A percentile compares a stretch with the other conserved stretches of the same genome.
These are phyloP conservation scores for Aspergillus ellipticus DNA, from an alignment of 495 filamentous ascomycete genomes.

Conservation along the genomic window DNA sequence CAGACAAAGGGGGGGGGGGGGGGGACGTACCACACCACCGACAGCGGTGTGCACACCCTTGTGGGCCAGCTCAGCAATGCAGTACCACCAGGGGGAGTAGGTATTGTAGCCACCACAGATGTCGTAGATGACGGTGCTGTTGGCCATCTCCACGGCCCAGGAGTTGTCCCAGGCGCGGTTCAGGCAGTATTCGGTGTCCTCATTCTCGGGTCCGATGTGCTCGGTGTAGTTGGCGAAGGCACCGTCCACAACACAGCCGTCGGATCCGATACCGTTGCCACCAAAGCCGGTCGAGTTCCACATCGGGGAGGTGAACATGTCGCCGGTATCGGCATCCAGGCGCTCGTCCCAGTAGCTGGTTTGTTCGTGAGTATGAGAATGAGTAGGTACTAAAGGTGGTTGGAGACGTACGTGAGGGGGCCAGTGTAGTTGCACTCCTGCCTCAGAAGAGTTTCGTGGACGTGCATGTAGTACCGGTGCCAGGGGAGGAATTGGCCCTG, in stretches of 20 bases:
- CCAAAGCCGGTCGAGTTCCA: background rate
- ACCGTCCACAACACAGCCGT: background rate
- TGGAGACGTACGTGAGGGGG: conserved; percentile 33
- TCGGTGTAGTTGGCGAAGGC: background rate
- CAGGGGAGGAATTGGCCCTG: conserved; percentile 41
- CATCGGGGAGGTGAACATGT: background rate
- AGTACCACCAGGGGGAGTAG: conserved; percentile 15
- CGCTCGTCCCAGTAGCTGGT: background rate
- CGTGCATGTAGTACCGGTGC: conserved; percentile 44
- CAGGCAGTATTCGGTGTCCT: background rate
- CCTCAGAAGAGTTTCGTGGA: conserved; percentile 39
- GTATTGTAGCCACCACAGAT: conserved; percentile 15
- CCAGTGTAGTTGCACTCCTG: conserved; percentile 42
- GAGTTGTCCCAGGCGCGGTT: conserved; percentile 9
- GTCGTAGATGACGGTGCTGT: conserved; percentile 8
- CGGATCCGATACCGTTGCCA: background rate
- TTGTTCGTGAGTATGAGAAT: too few species aligned
- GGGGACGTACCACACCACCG: conserved; percentile 16
- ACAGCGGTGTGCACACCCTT: conserved; percentile 18
- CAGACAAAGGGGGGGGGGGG: too few species aligned
- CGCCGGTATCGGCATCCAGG: background rate
- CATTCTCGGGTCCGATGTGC: background rate
- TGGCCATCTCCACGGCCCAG: conserved; percentile 11
- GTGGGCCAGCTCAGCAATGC: conserved; percentile 14
- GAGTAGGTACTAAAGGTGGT: too few species aligned